A percentile compares a stretch with the other conserved stretches of the same genome.
These are phyloP conservation scores for Babesia bigemina DNA, from an alignment of 169 alveolate species.

Conservation along the genomic window DNA sequence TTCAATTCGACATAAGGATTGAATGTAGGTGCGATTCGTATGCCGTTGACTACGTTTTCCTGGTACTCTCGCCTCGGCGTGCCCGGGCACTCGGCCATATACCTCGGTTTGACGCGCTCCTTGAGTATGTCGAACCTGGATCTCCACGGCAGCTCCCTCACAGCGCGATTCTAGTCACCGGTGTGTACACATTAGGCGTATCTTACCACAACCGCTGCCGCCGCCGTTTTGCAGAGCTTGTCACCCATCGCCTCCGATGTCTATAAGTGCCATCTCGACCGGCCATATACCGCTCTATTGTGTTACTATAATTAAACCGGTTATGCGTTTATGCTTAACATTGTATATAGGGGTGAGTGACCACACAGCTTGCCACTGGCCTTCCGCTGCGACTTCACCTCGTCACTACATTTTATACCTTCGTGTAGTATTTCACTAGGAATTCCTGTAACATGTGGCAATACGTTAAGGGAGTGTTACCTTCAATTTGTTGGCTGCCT, in stretches of 20 bases:
- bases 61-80: conserved; percentile 86
- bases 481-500: conserved; percentile 53
- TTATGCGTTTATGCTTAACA: not conserved
- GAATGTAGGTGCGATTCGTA: conserved; percentile 82
- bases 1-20: conserved; percentile 84
- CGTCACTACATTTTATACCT: not conserved
- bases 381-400: not conserved
- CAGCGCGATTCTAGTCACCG: conserved; percentile 74
- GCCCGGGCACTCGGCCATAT: conserved; percentile 81
- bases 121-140: conserved; percentile 79
- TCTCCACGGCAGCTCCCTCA: conserved; percentile 82
- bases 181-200: not conserved
- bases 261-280: not conserved
- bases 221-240: conserved; percentile 21
- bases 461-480: conserved; percentile 6
- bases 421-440: conserved; percentile 27
- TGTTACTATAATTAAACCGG: not conserved
- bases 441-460: conserved; percentile 23
- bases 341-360: not conserved
- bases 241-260: not conserved
- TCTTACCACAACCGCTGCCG: conserved; percentile 24
- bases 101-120: conserved; percentile 77
- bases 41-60: conserved; percentile 79
- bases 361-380: conserved; percentile 11
- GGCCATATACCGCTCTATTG: not conserved